Conservation (phyloP, 192 early-diverging fungal genomes). For the Spizellomyces punctatus region DNA sequence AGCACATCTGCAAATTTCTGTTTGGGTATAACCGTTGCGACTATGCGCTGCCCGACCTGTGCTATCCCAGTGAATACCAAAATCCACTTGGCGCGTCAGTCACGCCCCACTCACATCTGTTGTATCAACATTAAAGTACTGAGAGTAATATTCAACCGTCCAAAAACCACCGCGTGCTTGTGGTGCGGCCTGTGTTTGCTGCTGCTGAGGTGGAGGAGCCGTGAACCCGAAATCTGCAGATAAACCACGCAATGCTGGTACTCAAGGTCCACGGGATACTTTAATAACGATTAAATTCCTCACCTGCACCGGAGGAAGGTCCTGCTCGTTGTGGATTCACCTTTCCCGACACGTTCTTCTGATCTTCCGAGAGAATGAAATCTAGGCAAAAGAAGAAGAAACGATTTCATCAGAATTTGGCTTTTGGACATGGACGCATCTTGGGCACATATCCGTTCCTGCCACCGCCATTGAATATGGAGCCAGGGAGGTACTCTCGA, state of each 20-base stretch:
- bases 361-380: slow-evolving; percentile 57
- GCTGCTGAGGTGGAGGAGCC: background rate
- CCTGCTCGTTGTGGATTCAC: background rate
- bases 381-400: slow-evolving; percentile 22
- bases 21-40: slow-evolving; percentile 36
- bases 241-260: background rate
- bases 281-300: background rate
- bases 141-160: slow-evolving; percentile 87
- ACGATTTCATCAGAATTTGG: background rate
- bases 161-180: slow-evolving; percentile 62
- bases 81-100: background rate
- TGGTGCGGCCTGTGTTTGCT: slow-evolving; percentile 20
- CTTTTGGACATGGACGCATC: background rate
- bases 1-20: slow-evolving; percentile 73
- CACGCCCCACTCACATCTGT: slow-evolving; percentile 61
- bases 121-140: slow-evolving; percentile 94
- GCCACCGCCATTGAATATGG: no score
- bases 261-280: background rate
- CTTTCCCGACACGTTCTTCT: slow-evolving; percentile 31
- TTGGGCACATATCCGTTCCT: no score
- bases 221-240: slow-evolving; percentile 19
- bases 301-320: slow-evolving; percentile 5
- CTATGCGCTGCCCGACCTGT: slow-evolving; percentile 41
- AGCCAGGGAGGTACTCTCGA: no score
- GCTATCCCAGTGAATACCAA: slow-evolving; percentile 2